Evolutionary conservation across 2,329 filamentous ascomycete genomes (phyloP), one percentile per base, ranked within the genome.

Genomic region (Magnaporthiopsis rhizophila): DNA sequence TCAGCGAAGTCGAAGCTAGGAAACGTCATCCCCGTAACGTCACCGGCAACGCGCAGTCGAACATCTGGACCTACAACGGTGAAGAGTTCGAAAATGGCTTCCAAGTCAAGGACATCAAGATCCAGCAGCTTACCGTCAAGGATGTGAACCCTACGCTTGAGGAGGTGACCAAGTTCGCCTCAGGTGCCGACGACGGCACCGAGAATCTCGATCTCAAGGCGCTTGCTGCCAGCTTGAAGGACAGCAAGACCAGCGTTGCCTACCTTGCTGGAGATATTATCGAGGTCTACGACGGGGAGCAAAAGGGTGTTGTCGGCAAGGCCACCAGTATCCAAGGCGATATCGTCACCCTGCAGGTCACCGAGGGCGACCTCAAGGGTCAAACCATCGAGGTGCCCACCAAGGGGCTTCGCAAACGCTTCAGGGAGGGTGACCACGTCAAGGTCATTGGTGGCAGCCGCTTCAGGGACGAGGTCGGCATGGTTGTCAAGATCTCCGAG

Each of bases 231-330:
- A 97, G 92, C 69, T 81, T 98, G 64, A 97, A 96, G 73, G 90
- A 91, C 65, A 90, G 87, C 69, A 90, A 90, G 66, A 86, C 88
- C 11, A 89, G 90, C 66, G 89, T 93, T 45, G 89, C 90, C 3
- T 99, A 97, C 72, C 84, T 96, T 6, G 91, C 93, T 3, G 96
- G 96, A 45, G 95, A 99, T 74, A 87, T 93, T n/a, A 93, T 99
- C 28, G 94, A 98, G 76, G 92, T 99, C 58, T 98, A 93, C 75
- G 88, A 93, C 65, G 95, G 95, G 68, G 95, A 99, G 78, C 95
- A 99, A 73, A 92, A 90, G 72, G 95, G 95, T 63, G 89, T 98
- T 18, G 83, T 91, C 38, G 95, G 95, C 71, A 92, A 88, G 70
- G 92, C 92, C 1, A 87, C 90, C 61, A 91, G 91, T 58, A 92